Base-by-base conservation (phyloP, 1,284 basidiomycete genomes). In the Boletus subluridellus region DNA sequence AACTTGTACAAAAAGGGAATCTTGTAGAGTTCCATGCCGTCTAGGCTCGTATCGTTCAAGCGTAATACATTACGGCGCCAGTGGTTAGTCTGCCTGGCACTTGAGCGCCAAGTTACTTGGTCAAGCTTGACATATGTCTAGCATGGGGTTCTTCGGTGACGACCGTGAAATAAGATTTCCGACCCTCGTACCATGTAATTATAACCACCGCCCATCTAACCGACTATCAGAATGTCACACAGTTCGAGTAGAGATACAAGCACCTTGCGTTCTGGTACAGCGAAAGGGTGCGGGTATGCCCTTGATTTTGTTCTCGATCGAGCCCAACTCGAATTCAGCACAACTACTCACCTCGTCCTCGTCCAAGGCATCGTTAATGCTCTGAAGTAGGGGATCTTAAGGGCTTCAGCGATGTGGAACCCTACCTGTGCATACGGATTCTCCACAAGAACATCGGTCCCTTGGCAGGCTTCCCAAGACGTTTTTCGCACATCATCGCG, bases 1-100 rank as follows among this genome's bases (percentile, higher is more conserved):
- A 98, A 98, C 73, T 98, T 98, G 77, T 99, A 99, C 52, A 99
- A 76, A 79, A 99, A 98, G 1, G 96, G 96, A 46, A 96, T 92
- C 76, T 94, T 95, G 77, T 98, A 93, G 52, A 91, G 92, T 69
- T 96, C 94, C 83, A 98, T 89, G 76, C 89, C 92, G 74, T 98
- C 96, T 39, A 96, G 78, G 61, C 80, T 94, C 9, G 96, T 98
- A 57, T 87, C 79, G 3, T 82, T 82, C 47, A 99, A 82, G 38
- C 82, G 82, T n/a, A 98, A 76, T 11, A 84, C 74, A 64, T 92
- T 84, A 64, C 87, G 84, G 32, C 97, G 82, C 94, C 95, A 99
- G 46, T 92, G 84, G 70, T 99, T 99, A 69, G 99, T 89, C 72
- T 98, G 96, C 2, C 92, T 90, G 2, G 95, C 82, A 46, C 88